phyloP scores from a whole-genome alignment of 129 eudicot species.

The Heracleum sosnowskyi region DNA sequence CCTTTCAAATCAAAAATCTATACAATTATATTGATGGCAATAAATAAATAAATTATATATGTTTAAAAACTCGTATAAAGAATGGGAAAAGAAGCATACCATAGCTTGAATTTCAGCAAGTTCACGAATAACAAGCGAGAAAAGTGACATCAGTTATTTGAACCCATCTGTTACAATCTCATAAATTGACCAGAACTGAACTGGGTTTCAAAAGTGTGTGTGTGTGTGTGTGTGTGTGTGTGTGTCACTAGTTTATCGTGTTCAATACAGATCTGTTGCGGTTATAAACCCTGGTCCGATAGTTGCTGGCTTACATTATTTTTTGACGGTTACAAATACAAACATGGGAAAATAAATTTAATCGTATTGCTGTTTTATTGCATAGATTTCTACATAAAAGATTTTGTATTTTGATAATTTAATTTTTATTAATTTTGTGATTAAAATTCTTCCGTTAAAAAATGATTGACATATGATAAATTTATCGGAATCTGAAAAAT shows the following conservation, averaged over 20 bases:
- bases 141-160: conserved; percentile 62
- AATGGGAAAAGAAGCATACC: conserved; percentile 20
- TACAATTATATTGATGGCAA: background rate
- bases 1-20: background rate
- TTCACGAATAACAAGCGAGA: conserved; percentile 54
- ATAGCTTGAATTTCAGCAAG: conserved; percentile 56
- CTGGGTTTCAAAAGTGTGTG: background rate
- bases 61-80: background rate
- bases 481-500: too few relatives aligned
- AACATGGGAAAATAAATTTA: too few relatives aligned
- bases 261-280: background rate
- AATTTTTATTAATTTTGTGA: too few relatives aligned
- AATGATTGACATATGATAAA: too few relatives aligned
- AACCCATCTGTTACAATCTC: conserved; percentile 27
- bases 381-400: too few relatives aligned
- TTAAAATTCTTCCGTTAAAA: too few relatives aligned
- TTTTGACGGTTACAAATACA: too few relatives aligned
- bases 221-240: background rate
- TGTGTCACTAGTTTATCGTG: background rate
- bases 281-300: background rate
- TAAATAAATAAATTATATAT: background rate
- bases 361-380: too few relatives aligned
- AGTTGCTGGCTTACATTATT: too few relatives aligned
- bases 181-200: background rate
- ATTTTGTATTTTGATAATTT: too few relatives aligned